phyloP scores from a whole-genome alignment of 306 rosid species.

The Pachyrhizus erosus region DNA sequence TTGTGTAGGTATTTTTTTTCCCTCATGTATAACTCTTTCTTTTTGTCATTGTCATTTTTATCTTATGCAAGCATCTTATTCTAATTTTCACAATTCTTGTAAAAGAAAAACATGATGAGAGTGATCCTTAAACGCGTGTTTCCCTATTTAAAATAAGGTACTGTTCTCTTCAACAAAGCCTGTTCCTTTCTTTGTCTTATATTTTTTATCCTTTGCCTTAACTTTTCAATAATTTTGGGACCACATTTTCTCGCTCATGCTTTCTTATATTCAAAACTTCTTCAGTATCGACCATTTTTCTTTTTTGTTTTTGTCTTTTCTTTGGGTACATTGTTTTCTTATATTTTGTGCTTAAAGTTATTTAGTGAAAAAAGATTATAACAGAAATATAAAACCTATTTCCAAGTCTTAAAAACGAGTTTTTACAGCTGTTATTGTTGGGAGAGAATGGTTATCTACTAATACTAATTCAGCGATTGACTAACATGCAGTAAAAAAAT shows the following conservation, averaged over 20 bases:
- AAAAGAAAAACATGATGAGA: neutral
- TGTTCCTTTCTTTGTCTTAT: neutral
- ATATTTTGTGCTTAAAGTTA: neutral
- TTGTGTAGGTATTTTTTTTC: neutral
- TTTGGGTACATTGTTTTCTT: neutral
- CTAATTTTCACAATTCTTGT: neutral
- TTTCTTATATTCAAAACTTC: neutral
- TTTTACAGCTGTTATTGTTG: conserved; percentile 34
- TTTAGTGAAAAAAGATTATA: neutral
- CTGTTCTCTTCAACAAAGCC: neutral
- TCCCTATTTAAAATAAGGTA: neutral
- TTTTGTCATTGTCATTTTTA: neutral
- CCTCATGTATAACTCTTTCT: neutral
- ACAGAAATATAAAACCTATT: neutral
- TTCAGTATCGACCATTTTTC: neutral
- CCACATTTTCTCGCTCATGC: neutral
- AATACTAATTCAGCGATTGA: conserved; percentile 38
- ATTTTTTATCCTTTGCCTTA: neutral
- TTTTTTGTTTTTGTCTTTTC: neutral
- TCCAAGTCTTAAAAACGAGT: conserved; percentile 27
- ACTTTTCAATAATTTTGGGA: neutral
- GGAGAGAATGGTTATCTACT: neutral
- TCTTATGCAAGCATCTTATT: neutral
- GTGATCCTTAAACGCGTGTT: neutral
- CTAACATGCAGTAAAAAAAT: neutral